Evolutionary conservation across 768 basidiomycete genomes (phyloP).

Genomic region (Boletus tylopilopsis): DNA sequence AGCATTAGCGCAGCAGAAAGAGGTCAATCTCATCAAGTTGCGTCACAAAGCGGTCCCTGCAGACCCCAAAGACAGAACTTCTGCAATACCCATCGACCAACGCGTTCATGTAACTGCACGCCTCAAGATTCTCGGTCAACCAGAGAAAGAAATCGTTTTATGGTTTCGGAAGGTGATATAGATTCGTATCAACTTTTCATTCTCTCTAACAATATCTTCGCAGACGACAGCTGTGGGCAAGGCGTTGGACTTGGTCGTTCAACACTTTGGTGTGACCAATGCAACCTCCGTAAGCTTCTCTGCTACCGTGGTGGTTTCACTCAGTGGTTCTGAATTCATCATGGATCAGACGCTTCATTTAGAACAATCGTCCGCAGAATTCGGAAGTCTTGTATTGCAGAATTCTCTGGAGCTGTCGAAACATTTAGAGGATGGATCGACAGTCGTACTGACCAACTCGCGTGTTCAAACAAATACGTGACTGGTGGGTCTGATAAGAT

Average conservation of each 20-base stretch:
- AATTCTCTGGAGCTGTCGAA: conserved; percentile 47
- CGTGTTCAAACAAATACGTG: too few species aligned
- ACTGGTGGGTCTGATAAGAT: too few species aligned
- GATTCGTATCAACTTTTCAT: background rate
- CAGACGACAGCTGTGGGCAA: conserved; percentile 57
- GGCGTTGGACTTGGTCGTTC: conserved; percentile 54
- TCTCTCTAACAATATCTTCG: conserved; percentile 3
- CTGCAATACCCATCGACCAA: conserved; percentile 47
- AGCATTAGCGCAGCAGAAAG: conserved; percentile 51
- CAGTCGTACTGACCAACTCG: conserved; percentile 15
- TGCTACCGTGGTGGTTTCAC: background rate
- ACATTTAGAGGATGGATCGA: conserved; percentile 54
- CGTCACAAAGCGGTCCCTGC: conserved; percentile 63
- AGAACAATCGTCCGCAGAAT: conserved; percentile 25
- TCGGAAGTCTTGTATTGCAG: conserved; percentile 32
- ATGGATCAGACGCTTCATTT: conserved; percentile 43
- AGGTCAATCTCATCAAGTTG: conserved; percentile 70
- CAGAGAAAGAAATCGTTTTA: conserved; percentile 42
- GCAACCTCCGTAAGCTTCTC: conserved; percentile 10
- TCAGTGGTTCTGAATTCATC: conserved; percentile 14
- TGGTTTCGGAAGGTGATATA: conserved; percentile 69
- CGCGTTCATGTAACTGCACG: conserved; percentile 55
- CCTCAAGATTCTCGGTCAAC: conserved; percentile 22
- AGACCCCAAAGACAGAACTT: conserved; percentile 53
- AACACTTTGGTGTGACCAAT: conserved; percentile 15